These are phyloP conservation scores for Pichia sp. DNA, from an alignment of 1,139 yeast genomes.

Conservation along the genomic window DNA sequence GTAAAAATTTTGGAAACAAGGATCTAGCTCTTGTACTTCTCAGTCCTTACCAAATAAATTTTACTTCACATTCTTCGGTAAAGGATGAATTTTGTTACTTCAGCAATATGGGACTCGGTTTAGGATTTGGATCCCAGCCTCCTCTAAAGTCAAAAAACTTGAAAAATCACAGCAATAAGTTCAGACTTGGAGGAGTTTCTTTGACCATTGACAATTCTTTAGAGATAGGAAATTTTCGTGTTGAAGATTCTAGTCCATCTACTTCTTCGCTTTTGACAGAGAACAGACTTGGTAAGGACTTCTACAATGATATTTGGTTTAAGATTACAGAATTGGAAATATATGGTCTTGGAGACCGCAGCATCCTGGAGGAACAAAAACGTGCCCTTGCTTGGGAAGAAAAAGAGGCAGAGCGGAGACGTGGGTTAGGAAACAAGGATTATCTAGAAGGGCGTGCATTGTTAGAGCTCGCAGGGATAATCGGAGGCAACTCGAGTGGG, in stretches of 20 bases:
- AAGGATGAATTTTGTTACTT: constrained; percentile 46
- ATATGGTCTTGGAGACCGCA: constrained; percentile 82
- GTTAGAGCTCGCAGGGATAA: constrained; percentile 83
- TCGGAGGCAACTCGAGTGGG: constrained; percentile 65
- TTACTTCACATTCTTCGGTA: constrained; percentile 33
- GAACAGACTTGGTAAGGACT: not conserved
- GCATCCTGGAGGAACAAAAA: constrained; percentile 68
- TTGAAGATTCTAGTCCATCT: constrained; percentile 34
- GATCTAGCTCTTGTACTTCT: constrained; percentile 52
- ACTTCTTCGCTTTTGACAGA: constrained; percentile 3
- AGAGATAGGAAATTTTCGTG: constrained; percentile 77
- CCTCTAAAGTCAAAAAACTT: constrained; percentile 42
- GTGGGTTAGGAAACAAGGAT: constrained; percentile 51
- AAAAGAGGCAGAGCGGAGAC: constrained; percentile 72
- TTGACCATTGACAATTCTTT: constrained; percentile 68
- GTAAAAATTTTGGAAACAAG: constrained; percentile 61
- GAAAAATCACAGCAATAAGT: constrained; percentile 6
- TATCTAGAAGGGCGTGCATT: constrained; percentile 80
- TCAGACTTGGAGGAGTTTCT: constrained; percentile 64
- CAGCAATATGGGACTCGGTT: constrained; percentile 64
- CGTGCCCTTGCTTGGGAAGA: constrained; percentile 90
- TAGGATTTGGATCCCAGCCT: constrained; percentile 71
- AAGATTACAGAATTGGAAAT: constrained; percentile 73
- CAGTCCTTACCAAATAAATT: constrained; percentile 57
- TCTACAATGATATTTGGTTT: constrained; percentile 55